Percentiles rank a stretch among this genome's conserved stretches.
Conservation (phyloP, 495 filamentous ascomycete species). For the Penicillium odoratum region DNA sequence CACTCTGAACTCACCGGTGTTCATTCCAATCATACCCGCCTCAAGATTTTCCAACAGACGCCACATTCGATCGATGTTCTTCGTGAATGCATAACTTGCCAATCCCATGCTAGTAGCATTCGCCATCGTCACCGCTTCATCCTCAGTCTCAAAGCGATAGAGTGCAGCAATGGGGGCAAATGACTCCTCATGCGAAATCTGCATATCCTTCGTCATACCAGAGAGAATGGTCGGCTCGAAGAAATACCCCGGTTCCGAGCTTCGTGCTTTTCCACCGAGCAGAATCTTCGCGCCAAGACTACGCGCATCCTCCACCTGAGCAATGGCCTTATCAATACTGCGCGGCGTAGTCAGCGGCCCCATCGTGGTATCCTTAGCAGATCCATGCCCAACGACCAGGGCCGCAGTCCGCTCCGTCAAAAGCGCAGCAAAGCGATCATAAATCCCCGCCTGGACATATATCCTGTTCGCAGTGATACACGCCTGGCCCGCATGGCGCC, state of each 20-base stretch:
- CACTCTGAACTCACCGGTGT: slow-evolving; percentile 49
- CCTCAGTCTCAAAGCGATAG: slow-evolving; percentile 69
- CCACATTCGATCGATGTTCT: slow-evolving; percentile 72
- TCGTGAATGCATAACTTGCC: slow-evolving; percentile 72
- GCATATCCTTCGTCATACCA: slow-evolving; percentile 61
- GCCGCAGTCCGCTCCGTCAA: slow-evolving; percentile 54
- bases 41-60: slow-evolving; percentile 71
- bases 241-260: slow-evolving; percentile 59
- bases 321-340: slow-evolving; percentile 61
- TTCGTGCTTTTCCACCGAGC: slow-evolving; percentile 55
- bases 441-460: slow-evolving; percentile 63
- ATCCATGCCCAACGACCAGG: slow-evolving; percentile 66
- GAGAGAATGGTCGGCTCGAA: slow-evolving; percentile 71
- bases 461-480: slow-evolving; percentile 74
- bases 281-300: slow-evolving; percentile 58
- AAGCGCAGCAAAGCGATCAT: slow-evolving; percentile 53
- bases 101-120: slow-evolving; percentile 71
- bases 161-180: slow-evolving; percentile 70
- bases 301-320: slow-evolving; percentile 64
- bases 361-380: slow-evolving; percentile 59
- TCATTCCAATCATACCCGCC: slow-evolving; percentile 74
- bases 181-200: slow-evolving; percentile 65
- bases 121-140: slow-evolving; percentile 61
- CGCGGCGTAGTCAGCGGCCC: slow-evolving; percentile 66
- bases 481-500: slow-evolving; percentile 69